phyloP scores from a whole-genome alignment of 176 grass and related monocot species.

The Hordeum vulgare region DNA sequence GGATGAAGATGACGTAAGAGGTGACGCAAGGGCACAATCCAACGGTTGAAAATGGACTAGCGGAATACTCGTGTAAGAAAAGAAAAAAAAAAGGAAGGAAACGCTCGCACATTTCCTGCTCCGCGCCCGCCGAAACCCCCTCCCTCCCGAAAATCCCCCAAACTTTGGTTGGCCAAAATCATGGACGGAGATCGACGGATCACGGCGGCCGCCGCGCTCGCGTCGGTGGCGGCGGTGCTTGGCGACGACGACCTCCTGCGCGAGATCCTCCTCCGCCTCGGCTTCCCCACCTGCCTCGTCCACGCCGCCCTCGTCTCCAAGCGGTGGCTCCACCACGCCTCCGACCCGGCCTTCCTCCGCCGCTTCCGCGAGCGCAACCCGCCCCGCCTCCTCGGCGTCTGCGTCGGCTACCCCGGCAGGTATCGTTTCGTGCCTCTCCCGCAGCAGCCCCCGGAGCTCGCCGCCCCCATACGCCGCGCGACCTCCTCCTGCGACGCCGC shows the following conservation, averaged over 20 bases:
- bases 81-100: too few species aligned
- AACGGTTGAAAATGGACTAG: too few species aligned
- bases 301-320: background rate
- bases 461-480: background rate
- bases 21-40: too few species aligned
- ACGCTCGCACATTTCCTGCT: too few species aligned
- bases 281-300: background rate
- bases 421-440: background rate
- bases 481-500: background rate
- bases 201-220: background rate
- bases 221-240: background rate
- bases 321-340: background rate
- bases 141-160: background rate
- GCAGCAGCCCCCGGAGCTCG: background rate
- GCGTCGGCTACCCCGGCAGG: background rate
- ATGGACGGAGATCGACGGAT: background rate
- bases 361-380: background rate
- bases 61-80: too few species aligned
- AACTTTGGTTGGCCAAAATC: background rate
- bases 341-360: background rate
- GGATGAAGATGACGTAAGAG: too few species aligned
- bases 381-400: background rate
- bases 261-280: background rate
- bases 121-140: too few species aligned
- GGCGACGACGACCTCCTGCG: background rate